Base-by-base conservation (phyloP, 2,329 filamentous ascomycete genomes). In the Microsporum ferrugineum region DNA sequence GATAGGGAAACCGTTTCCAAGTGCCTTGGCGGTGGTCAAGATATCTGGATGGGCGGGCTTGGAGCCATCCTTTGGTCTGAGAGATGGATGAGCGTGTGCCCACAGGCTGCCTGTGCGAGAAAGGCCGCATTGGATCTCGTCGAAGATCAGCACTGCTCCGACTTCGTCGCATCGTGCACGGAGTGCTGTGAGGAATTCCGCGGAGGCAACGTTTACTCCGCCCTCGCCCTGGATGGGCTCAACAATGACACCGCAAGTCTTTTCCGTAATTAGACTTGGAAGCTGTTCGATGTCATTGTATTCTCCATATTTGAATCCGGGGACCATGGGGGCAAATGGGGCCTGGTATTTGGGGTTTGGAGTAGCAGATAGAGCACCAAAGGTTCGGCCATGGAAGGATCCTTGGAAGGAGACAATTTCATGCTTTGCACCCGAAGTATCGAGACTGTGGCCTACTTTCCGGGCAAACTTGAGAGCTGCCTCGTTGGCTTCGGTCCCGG, bases 221-320 rank as follows among this genome's bases (percentile, higher is more conserved):
- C 94, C 94, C 77, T 99, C 94, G 62, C 94, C 94, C 76, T 99
- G 94, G 63, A 99, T 96, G 6, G 94, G 94, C 79, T 99, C 94
- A 53, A 99, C 83, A 62, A 99, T 91, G 23, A 99, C 94, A 71
- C 90, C 91, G 69, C 91, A 96, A 0, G 94, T 97, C 66, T 86
- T 84, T 23, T 90, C 85, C 0, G 87, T 96, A 34, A 99, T 85
- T 17, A 96, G 78, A 0, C 81, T 81, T 17, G 86, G 77, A 59
- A 99, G 82, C 14, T 79, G 85, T 1, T 78, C 81, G 10, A 92
- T 77, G 70, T 97, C 87, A 71, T 99, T 97, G 78, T 86, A 95
- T 5, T 79, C 86, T 59, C 90, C 92, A 70, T 94, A 90, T 71
- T 79, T 85, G 78, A 96, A 97, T 1, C 94, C 94, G 0, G 94